These are phyloP conservation scores for Fusarium duplospermum DNA, from an alignment of 2,329 filamentous ascomycete species.

Conservation along the genomic window DNA sequence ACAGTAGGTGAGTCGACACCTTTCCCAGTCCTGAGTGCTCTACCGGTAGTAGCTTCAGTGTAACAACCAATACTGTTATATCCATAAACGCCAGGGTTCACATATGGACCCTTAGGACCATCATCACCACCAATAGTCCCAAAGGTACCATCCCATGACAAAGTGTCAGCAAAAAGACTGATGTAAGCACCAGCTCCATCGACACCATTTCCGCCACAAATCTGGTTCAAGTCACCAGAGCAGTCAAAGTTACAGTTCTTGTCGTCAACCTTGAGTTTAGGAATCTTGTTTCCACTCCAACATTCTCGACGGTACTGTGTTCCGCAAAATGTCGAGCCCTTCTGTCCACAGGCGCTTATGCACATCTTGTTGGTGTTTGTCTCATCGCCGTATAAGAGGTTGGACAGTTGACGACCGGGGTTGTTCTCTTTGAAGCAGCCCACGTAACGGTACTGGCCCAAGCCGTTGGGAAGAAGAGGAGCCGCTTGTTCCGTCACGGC, in stretches of 20 bases:
- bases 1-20: constrained; percentile 46
- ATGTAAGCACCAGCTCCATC: constrained; percentile 55
- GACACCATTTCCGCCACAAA: constrained; percentile 64
- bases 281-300: constrained; percentile 64
- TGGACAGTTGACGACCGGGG: constrained; percentile 62
- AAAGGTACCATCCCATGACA: constrained; percentile 38
- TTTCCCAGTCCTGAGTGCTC: constrained; percentile 48
- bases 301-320: constrained; percentile 64
- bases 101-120: constrained; percentile 31
- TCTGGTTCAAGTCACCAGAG: constrained; percentile 59
- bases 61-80: constrained; percentile 54
- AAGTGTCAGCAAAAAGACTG: constrained; percentile 59
- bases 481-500: constrained; percentile 65
- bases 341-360: constrained; percentile 55
- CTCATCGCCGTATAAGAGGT: constrained; percentile 53
- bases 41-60: constrained; percentile 48
- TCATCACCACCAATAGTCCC: background rate
- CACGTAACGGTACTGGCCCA: constrained; percentile 62
- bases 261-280: constrained; percentile 56
- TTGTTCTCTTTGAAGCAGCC: constrained; percentile 69
- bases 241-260: constrained; percentile 65
- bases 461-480: constrained; percentile 57
- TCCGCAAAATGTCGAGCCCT: constrained; percentile 57
- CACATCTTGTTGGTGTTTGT: constrained; percentile 59
- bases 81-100: constrained; percentile 53